A percentile compares a stretch with the other conserved stretches of the same genome.
phyloP scores from a whole-genome alignment of 768 basidiomycete genomes.

The Chlorophyllum brunneum region DNA sequence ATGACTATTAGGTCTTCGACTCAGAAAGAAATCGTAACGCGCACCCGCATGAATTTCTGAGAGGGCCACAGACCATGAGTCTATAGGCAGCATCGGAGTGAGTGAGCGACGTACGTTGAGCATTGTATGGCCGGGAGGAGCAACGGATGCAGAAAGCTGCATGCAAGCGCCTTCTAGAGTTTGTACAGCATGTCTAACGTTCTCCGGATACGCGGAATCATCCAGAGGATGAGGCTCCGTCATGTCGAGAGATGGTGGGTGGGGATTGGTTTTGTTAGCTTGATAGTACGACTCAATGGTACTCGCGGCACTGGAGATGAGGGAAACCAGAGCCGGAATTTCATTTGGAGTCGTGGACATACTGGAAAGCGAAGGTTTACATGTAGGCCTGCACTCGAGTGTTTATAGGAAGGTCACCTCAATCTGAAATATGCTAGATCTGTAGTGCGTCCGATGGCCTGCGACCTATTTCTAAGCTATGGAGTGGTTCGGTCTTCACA shows the following conservation, averaged over 20 bases:
- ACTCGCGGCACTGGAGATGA: constrained; percentile 20
- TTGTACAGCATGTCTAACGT: constrained; percentile 20
- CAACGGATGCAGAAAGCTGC: constrained; percentile 21
- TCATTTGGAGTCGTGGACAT: too few species aligned
- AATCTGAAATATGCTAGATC: too few species aligned
- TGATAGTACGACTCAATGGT: constrained; percentile 21
- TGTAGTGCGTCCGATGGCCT: too few species aligned
- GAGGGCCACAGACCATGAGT: not conserved
- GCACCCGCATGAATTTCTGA: constrained; percentile 8
- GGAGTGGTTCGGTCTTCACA: too few species aligned
- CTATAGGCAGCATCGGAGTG: not conserved
- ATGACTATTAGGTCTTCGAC: constrained; percentile 18
- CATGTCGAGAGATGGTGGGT: constrained; percentile 22
- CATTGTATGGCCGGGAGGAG: constrained; percentile 20
- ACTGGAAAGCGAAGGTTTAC: too few species aligned
- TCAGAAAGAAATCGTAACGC: not conserved
- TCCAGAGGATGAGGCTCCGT: constrained; percentile 21
- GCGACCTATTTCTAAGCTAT: too few species aligned
- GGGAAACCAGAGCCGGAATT: constrained; percentile 14
- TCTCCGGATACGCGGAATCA: constrained; percentile 9
- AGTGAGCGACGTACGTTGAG: constrained; percentile 20
- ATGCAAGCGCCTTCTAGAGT: constrained; percentile 27
- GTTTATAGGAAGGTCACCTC: too few species aligned
- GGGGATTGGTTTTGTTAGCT: constrained; percentile 21
- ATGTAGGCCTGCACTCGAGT: too few species aligned